Base-by-base conservation (phyloP, 768 basidiomycete species). In the Trametes cinnabarina region DNA sequence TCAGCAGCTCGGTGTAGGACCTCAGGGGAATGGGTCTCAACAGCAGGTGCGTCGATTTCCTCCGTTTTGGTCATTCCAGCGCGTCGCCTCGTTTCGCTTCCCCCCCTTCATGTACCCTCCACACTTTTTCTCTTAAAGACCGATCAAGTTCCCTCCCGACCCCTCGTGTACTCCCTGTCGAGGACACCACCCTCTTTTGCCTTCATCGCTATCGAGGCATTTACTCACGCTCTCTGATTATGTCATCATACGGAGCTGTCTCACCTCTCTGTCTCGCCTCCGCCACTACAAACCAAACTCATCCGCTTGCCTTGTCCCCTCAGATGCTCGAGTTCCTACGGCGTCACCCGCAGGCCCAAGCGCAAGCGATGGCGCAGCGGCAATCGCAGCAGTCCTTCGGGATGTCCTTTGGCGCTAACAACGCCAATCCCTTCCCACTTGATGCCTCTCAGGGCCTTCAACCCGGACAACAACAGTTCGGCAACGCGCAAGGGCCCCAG, bases 181-280 rank as follows among this genome's bases (percentile, higher is more conserved):
- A 34, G 40, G 14, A 37, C 42, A 9, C 41, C 11, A 40, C 30
- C 46, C 50, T 20, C 57, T 34, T 56, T 32, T 23, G 19, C 47
- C 47, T 48, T 41, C 60, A 50, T 59, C 60, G 50, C 60, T 42
- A 47, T 50, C 42, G 42, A 51, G 55, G 47, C 55, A 61, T 60
- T 65, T 64, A 62, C 64, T 58, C 64, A 65, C 64, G 64, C 61
- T 57, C 61, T 57, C 57, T 67, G 68, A 63, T 69, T 69, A 69
- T 66, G 68, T 69, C 65, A 69, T 66, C 68, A 63, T 51, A 58
- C 55, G 50, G 52, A 48, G 42, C 57, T 62, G 55, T 58, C 63
- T 63, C 60, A 63, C 57, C 50, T 46, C 47, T 47, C 41, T 47
- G 57, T 55, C 49, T n/a, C 60, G 32, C 47, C 40, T 28, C 47